A percentile compares a stretch with the other conserved stretches of the same genome.
Evolutionary conservation across 2,329 filamentous ascomycete species (phyloP).

Genomic region (Helotiales sp.): DNA sequence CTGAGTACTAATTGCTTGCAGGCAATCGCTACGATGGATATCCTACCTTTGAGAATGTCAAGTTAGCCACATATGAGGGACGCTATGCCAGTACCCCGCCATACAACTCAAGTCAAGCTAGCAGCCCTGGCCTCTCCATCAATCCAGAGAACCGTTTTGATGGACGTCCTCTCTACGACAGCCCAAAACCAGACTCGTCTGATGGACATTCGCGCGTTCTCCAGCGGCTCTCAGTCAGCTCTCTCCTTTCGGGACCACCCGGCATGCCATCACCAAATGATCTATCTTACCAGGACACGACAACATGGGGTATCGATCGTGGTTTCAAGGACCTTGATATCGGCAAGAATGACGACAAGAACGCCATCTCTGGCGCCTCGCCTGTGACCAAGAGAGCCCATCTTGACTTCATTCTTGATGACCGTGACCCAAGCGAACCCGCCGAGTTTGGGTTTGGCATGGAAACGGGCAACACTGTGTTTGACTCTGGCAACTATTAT

Average conservation of each 20-base stretch:
- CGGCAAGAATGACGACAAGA: slow-evolving; percentile 68
- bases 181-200: too few species aligned
- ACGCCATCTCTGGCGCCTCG: slow-evolving; percentile 57
- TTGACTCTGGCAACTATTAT: slow-evolving; percentile 68
- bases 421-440: slow-evolving; percentile 37
- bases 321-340: slow-evolving; percentile 70
- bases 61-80: too few species aligned
- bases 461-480: slow-evolving; percentile 50
- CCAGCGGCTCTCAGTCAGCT: slow-evolving; percentile 63
- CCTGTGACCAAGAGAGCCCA: slow-evolving; percentile 34
- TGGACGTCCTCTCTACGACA: too few species aligned
- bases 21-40: too few species aligned
- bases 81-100: too few species aligned
- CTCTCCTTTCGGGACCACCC: slow-evolving; percentile 56
- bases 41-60: too few species aligned
- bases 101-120: too few species aligned
- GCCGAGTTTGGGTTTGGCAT: slow-evolving; percentile 50
- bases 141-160: background rate
- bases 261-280: slow-evolving; percentile 24
- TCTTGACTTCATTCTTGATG: slow-evolving; percentile 31
- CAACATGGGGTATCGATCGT: slow-evolving; percentile 69
- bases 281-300: slow-evolving; percentile 37
- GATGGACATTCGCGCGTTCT: slow-evolving; percentile 47
- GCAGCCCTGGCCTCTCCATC: too few species aligned
- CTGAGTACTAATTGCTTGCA: too few species aligned